Evolutionary conservation across 306 rosid genomes (phyloP), one percentile per base, ranked within the genome.

Genomic region (Senna tora): DNA sequence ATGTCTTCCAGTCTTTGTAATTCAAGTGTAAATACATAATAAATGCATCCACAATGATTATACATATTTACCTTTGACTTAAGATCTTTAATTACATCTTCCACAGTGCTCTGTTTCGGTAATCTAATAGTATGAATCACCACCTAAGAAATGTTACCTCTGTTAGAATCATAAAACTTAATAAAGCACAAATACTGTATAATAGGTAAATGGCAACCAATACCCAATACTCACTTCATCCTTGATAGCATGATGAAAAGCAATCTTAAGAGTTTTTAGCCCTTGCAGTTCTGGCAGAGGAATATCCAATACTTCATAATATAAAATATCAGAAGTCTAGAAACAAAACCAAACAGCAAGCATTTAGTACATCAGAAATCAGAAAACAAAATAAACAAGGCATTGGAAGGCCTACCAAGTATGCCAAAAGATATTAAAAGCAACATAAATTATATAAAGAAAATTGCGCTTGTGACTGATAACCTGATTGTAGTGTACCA

Each of bases 211-310:
- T 2, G 57, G 57, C 34, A 47, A 47, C 62, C 12, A 42, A 45
- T 45, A 58, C 1, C 38, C 42, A 17, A 33, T 38, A 80, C 87
- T 4, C 69, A 92, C 97, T 83, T 92, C 97, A 81, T 87, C 97
- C 79, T 87, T 92, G 52, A 85, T 81, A 39, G 96, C 84, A 62
- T 84, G 90, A 83, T 89, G 93, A 79, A 86, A 84, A 69, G 96
- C 92, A 83, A 92, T 88, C 82, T 87, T 92, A 65, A 92, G 87
- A 58, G 86, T 84, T 69, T 92, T 92, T 22, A 87, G 78, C 72
- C 97, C 83, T 78, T 92, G 90, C 65, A 89, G 72, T 80, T 92
- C 96, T 28, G 96, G 97, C 14, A 89, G 92, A 71, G 97, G 96
- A 59, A 92, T 89, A 74, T 90, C 96, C 86, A 90, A 69, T 19